Conservation (phyloP, 2,329 filamentous ascomycete genomes). For the Paraconiothyrium brasiliense region DNA sequence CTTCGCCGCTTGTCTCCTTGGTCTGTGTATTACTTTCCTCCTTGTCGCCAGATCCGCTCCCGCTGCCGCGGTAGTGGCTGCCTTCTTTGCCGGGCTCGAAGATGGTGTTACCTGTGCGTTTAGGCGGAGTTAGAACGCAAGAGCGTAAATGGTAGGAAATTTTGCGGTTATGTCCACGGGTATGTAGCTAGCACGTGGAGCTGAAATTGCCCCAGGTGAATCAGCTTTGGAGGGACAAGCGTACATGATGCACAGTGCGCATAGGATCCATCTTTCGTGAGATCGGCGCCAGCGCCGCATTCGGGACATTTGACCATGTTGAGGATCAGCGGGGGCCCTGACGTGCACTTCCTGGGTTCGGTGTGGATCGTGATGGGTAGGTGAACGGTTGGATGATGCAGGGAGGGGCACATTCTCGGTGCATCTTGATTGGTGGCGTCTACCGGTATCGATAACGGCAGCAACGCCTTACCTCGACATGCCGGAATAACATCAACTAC, state of each 20-base stretch:
- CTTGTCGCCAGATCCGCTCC: constrained; percentile 37
- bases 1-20: constrained; percentile 15
- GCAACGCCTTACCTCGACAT: neutral
- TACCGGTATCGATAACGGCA: neutral
- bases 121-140: too few species aligned
- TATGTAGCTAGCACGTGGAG: neutral
- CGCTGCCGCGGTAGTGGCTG: constrained; percentile 34
- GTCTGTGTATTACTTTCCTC: constrained; percentile 28
- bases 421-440: neutral
- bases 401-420: neutral
- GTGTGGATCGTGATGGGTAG: neutral
- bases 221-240: neutral
- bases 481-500: too few species aligned
- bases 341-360: neutral
- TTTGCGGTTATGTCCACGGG: too few species aligned
- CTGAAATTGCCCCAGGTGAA: neutral
- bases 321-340: neutral
- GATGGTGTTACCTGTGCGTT: constrained; percentile 34
- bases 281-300: constrained; percentile 38
- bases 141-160: too few species aligned
- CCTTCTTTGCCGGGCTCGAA: constrained; percentile 43
- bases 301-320: constrained; percentile 31
- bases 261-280: constrained; percentile 40
- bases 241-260: constrained; percentile 43
- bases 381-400: neutral